Base-by-base conservation (phyloP, 2,329 filamentous ascomycete species). In the Fusarium zealandicum region DNA sequence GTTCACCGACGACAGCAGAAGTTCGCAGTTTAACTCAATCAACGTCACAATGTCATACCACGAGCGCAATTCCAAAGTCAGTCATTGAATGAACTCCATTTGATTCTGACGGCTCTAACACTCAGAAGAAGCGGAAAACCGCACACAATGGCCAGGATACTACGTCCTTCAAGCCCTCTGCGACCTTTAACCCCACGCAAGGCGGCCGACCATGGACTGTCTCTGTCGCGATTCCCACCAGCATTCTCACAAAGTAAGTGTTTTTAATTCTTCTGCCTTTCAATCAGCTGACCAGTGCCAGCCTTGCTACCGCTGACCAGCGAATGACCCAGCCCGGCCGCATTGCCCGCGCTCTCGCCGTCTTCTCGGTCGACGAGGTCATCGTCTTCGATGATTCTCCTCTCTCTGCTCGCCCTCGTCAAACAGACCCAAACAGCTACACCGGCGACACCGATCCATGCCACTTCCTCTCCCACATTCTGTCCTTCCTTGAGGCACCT, bases 361-460 rank as follows among this genome's bases (percentile, higher is more conserved):
- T 96, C 59, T 96, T 95, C 75, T 88, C 85, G 67, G 82, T 96
- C 63, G 92, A 96, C 70, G 92, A 96, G 75, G 81, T 96, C 25
- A 81, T 96, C 43, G 78, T 96, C 48, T 96, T 90, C 72, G 86
- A 93, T 69, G 92, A 96, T 73, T 80, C 79, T 30, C 80, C 80
- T 2, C 42, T 66, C 6, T 74, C 79, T 12, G 68, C 77, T 27
- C 80, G 81, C 27, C 75, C 78, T 25, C 71, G 69, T 20, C 74
- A 72, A 16, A 77, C 82, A 43, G 81, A 85, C 63, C 77, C 78
- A 43, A 73, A 78, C 40, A 73, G 78, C 66, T 81, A 86, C 75
- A 92, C 89, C 1, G 89, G 87, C 59, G 89, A 87, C 69, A 79
- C 84, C 12, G 88, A 95, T 67, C 90, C 90, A 1, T 86, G 86